These are phyloP conservation scores for Talaromyces proteolyticus DNA, from an alignment of 495 filamentous ascomycete species.

Conservation along the genomic window DNA sequence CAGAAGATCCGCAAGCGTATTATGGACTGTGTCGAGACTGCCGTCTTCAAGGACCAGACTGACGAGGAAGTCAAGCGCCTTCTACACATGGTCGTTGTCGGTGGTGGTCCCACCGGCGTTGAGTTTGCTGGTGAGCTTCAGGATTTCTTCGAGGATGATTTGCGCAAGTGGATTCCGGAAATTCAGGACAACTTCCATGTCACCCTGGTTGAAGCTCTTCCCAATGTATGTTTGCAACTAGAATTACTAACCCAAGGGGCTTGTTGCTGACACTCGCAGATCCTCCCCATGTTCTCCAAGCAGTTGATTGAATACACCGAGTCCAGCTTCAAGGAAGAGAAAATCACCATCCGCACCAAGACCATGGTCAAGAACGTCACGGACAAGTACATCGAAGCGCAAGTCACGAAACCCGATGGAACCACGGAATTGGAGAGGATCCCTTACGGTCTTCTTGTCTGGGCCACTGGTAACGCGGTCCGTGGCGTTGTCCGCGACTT, in stretches of 20 bases:
- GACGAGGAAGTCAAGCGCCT: conserved; percentile 86
- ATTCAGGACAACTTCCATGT: conserved; percentile 93
- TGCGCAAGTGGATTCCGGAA: conserved; percentile 96
- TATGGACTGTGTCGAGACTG: conserved; percentile 99
- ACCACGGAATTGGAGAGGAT: conserved; percentile 73
- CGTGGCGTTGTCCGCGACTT: conserved; percentile 84
- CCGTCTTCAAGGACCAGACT: conserved; percentile 96
- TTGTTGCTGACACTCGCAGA: too few relatives aligned
- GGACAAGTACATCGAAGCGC: conserved; percentile 89
- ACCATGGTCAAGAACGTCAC: conserved; percentile 98
- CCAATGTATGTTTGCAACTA: conserved; percentile 55
- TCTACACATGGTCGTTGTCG: conserved; percentile 98
- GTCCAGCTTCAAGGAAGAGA: conserved; percentile 97
- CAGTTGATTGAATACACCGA: conserved; percentile 99
- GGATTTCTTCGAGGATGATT: conserved; percentile 96
- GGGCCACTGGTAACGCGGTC: conserved; percentile 96
- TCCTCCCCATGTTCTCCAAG: conserved; percentile 98
- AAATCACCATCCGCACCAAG: conserved; percentile 94
- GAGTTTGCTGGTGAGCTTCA: conserved; percentile 97
- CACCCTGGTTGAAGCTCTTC: conserved; percentile 96
- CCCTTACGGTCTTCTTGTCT: conserved; percentile 94
- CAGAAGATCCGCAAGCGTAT: conserved; percentile 95
- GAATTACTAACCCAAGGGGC: too few relatives aligned
- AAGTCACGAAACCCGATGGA: conserved; percentile 80
- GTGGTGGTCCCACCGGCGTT: conserved; percentile 95